Base-by-base conservation (phyloP, 2,329 filamentous ascomycete species). In the Sclerotinia sclerotiorum region DNA sequence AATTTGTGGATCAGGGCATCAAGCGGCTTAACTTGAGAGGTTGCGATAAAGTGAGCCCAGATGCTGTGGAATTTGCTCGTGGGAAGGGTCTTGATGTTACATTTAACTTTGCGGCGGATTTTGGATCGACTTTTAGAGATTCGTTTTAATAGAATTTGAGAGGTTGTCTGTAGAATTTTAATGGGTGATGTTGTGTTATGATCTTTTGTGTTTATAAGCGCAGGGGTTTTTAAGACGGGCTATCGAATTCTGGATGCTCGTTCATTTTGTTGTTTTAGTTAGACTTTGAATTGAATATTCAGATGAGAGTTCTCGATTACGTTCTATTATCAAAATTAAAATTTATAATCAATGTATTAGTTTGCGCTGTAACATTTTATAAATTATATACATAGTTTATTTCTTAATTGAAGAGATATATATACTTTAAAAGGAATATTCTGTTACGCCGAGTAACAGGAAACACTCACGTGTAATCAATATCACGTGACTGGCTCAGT, bases 1-100 rank as follows among this genome's bases (percentile, higher is more conserved):
- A 71, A 6, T 72, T 79, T 29, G 74, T 79, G 17, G 62, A 72
- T 10, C 72, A 44, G 39, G 76, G 76, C 10, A 58, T 79, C 13
- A 70, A 72, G 24, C 72, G 58, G 29, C 68, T 79, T 2, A 72
- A 69, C 27, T 55, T 78, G 1, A 72, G 73, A 42, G 68, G 73
- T 32, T 79, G 78, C 49, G 15, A 54, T 3, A 21, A 62, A 3
- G 66, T 77, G 24, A 70, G 72, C 27, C n/a, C 61, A 0, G 78
- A 79, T 72, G 78, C 77, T 8, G 70, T 79, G 5, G 72, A 76
- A 21, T 77, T 73, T 70, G 78, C 77, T 57, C 70, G 76, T 44
- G 65, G 68, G 5, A 71, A 73, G 54, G 76, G 74, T 17, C 70
- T 75, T 17, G 63, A 73, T 29, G 74, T 79, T 10, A 56, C 67